A percentile compares a stretch with the other conserved stretches of the same genome.
phyloP scores from a whole-genome alignment of 352 stramenopile genomes.

The Phytophthora multivora region DNA sequence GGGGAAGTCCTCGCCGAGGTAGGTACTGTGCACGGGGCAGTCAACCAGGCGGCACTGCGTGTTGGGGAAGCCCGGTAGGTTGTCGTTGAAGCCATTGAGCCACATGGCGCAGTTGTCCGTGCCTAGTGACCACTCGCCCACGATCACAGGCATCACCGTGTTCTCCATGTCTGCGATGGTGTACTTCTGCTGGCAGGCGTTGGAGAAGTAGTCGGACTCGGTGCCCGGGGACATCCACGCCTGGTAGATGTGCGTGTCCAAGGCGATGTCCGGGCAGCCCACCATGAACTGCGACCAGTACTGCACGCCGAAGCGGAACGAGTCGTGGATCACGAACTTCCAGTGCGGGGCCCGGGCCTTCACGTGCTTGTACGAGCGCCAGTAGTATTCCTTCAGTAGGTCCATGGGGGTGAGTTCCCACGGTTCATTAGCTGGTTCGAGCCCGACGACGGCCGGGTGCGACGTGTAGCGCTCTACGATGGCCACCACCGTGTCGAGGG shows the following conservation, averaged over 20 bases:
- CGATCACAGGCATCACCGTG: not conserved
- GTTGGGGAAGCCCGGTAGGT: not conserved
- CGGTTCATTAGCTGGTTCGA: conserved; percentile 95
- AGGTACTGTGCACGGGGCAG: not conserved
- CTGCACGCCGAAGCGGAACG: conserved; percentile 16
- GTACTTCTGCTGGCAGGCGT: not conserved
- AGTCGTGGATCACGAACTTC: conserved; percentile 96
- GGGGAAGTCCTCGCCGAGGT: not conserved
- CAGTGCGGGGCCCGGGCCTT: conserved; percentile 91
- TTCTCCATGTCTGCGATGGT: not conserved
- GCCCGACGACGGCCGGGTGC: conserved; percentile 85
- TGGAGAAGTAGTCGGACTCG: conserved; percentile 59
- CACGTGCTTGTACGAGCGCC: conserved; percentile 94
- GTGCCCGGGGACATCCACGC: conserved; percentile 70
- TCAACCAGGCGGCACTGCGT: not conserved
- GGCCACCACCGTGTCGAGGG: conserved; percentile 78
- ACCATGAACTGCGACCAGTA: conserved; percentile 61
- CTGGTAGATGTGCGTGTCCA: conserved; percentile 97
- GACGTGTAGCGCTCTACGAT: conserved; percentile 88
- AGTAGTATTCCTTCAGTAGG: conserved; percentile 94
- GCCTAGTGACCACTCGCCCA: not conserved
- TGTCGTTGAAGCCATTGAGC: not conserved
- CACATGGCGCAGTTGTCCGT: not conserved
- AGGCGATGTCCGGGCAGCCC: conserved; percentile 88
- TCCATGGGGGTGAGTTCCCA: conserved; percentile 93